These are phyloP conservation scores for Sugiyamaella americana DNA, from an alignment of 805 yeast genomes.

Conservation along the genomic window DNA sequence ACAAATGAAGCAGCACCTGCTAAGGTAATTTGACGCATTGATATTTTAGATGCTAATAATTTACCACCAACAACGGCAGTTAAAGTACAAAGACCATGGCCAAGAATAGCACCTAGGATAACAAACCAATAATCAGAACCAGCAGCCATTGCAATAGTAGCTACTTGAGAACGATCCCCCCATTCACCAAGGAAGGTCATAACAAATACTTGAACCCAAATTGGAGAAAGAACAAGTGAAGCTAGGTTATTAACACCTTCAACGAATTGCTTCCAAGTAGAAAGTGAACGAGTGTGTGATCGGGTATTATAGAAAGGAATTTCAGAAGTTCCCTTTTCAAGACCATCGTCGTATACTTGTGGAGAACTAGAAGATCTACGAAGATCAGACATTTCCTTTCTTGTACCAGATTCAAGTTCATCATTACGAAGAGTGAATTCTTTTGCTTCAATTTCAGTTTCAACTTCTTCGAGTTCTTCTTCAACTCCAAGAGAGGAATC, in stretches of 20 bases:
- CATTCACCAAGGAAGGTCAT: slow-evolving; percentile 98
- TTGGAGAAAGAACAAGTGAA: slow-evolving; percentile 67
- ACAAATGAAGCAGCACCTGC: slow-evolving; percentile 88
- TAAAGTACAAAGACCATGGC: slow-evolving; percentile 82
- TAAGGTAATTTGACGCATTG: slow-evolving; percentile 85
- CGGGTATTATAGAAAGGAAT: slow-evolving; percentile 14
- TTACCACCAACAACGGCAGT: slow-evolving; percentile 94
- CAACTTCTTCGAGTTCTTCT: slow-evolving; percentile 95
- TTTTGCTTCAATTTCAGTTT: slow-evolving; percentile 74
- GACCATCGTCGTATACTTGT: slow-evolving; percentile 28
- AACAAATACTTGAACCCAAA: slow-evolving; percentile 88
- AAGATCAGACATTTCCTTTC: slow-evolving; percentile 6
- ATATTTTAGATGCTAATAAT: slow-evolving; percentile 78
- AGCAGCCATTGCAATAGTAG: slow-evolving; percentile 98
- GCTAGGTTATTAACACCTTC: slow-evolving; percentile 50
- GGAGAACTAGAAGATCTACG: slow-evolving; percentile 22
- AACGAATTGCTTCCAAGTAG: slow-evolving; percentile 16
- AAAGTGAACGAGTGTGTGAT: slow-evolving; percentile 16
- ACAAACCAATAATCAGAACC: slow-evolving; percentile 89
- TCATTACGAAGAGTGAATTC: slow-evolving; percentile 48
- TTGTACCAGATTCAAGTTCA: slow-evolving; percentile 53
- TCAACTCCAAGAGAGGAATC: slow-evolving; percentile 74
- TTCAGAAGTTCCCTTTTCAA: slow-evolving; percentile 28
- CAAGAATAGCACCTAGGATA: slow-evolving; percentile 80
- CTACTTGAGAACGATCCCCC: slow-evolving; percentile 98